Base-by-base conservation (phyloP, 441 rosid species). In the Adansonia grandidieri region DNA sequence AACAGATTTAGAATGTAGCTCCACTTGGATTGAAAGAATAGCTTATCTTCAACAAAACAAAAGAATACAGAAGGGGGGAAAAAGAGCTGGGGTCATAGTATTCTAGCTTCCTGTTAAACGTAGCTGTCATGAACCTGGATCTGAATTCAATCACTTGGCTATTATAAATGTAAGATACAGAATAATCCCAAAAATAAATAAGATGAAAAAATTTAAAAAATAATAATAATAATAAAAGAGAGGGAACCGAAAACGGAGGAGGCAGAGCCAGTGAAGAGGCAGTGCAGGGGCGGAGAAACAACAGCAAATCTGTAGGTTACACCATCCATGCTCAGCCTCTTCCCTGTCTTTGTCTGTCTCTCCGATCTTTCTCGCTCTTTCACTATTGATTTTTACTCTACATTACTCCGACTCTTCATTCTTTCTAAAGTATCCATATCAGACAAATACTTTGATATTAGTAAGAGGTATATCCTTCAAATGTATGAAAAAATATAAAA, bases 221-320 rank as follows among this genome's bases (percentile, higher is more conserved):
- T 37, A 37, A 4, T 3, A 37, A 37, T 37, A 37, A 37, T 37
- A 37, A 37, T 3, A 3, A 37, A 37, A 37, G 40, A 28, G 40
- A 61, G 28, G 67, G 62, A 63, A 7, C 10, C 71, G 53, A 65
- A 24, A 20, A 56, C 28, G n/a, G 61, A 37, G 69, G 69, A 76
- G 82, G 17, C 80, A 78, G 81, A 84, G 94, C 97, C 96, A 94
- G 95, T 95, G 97, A 90, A 90, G 96, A 94, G 97, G 95, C 96
- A 94, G 96, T 90, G 97, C 96, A 94, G 77, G 93, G 92, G 84
- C 76, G 74, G 92, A 86, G 82, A 80, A 84, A 82, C 82, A 90
- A 90, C 90, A 89, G 54, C 5, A 62, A 20, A 62, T 71, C 81
- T 85, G 86, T 88, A 82, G 78, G 71, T 82, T 82, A 79, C 82